Evolutionary conservation across 2,329 filamentous ascomycete genomes (phyloP), one percentile per base, ranked within the genome.

Genomic region (Aspergillus neoniger): DNA sequence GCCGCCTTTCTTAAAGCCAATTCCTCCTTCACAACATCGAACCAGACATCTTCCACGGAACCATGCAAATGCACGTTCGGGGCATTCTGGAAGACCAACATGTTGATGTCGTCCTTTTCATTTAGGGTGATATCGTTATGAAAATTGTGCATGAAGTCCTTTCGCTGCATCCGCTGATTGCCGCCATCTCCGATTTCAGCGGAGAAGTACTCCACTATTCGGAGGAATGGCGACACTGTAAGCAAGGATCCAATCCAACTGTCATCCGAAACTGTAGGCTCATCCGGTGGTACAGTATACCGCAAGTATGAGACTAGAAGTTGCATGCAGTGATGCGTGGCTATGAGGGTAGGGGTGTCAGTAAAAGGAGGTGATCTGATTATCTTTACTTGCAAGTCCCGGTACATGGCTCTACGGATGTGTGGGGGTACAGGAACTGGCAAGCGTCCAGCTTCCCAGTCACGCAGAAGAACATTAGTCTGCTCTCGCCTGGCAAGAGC

Each of bases 131-230:
- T 74, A 58, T 79, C 77, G n/a, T 70, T 66, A 54, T 78, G 70
- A 57, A 79, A 79, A 49, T 78, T 79, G 49, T 71, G 69, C 77
- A 79, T 79, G 60, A 79, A 79, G 32, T 77, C 74, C 63, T 73
- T 79, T 25, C 77, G 73, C 61, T 78, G 75, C 60, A 71, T 65
- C 21, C 76, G 72, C 60, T 77, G 76, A 57, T 70, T 78, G 28
- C 73, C 71, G 4, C 77, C 76, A 38, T 78, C 74, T 5, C 77
- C 77, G 32, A 79, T 79, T 58, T 79, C 77, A 0, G 77, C 77
- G 2, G 77, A 78, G 65, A 79, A 78, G 57, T 74, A 79, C 56
- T 79, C 76, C 32, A 76, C 72, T 7, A 78, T 72, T 3, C 77
- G 75, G 21, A 65, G 64, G 44, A 79, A 77, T 4, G 76, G 75